These are phyloP conservation scores for Lumnitzera racemosa DNA, from an alignment of 345 rosid species.

Conservation along the genomic window DNA sequence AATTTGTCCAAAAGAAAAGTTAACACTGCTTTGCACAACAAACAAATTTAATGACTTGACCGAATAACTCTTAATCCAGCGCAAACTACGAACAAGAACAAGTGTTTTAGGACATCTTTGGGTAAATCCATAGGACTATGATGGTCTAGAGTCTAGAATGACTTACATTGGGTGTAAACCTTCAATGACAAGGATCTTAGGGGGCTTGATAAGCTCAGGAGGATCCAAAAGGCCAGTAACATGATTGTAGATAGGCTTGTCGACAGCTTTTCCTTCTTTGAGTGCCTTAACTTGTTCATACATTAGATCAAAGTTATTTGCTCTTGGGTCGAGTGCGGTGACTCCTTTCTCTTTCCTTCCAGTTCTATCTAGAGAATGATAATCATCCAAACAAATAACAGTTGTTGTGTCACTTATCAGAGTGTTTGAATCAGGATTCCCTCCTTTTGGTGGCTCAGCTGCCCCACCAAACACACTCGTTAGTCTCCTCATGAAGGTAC, in stretches of 20 bases:
- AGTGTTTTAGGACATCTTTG: too few species aligned
- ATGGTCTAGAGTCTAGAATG: too few species aligned
- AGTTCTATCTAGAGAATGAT: conserved; percentile 77
- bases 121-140: neutral
- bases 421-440: conserved; percentile 95
- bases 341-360: conserved; percentile 92
- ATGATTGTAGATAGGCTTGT: conserved; percentile 92
- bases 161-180: conserved; percentile 98
- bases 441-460: conserved; percentile 89
- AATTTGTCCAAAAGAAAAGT: too few species aligned
- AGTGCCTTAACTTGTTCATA: conserved; percentile 89
- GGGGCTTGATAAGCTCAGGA: conserved; percentile 87
- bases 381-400: conserved; percentile 89
- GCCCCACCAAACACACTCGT: conserved; percentile 96
- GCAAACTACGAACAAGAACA: too few species aligned
- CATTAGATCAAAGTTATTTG: conserved; percentile 91
- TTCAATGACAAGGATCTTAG: conserved; percentile 96
- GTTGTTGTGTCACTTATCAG: conserved; percentile 88
- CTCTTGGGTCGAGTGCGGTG: conserved; percentile 91
- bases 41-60: too few species aligned
- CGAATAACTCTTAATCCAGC: too few species aligned
- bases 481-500: conserved; percentile 86
- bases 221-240: conserved; percentile 88
- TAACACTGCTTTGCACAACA: too few species aligned
- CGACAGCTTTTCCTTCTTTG: conserved; percentile 65